Percentiles rank a stretch among this genome's conserved stretches.
phyloP scores from a whole-genome alignment of 2,329 filamentous ascomycete genomes.

The Anthostomella pinea region DNA sequence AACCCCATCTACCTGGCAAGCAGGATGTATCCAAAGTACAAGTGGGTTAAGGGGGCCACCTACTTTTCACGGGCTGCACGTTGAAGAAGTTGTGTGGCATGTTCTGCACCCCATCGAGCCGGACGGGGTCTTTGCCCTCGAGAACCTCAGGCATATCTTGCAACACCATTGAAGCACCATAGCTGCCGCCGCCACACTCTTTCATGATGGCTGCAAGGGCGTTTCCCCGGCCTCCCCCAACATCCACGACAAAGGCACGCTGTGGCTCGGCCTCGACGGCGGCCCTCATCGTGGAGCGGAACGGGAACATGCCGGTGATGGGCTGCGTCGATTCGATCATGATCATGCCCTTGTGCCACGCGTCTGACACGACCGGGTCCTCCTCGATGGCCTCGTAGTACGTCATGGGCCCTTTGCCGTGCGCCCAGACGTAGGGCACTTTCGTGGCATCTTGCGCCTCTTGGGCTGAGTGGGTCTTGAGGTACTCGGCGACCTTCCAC shows the following conservation, averaged over 20 bases:
- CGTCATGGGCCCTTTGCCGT: conserved; percentile 33
- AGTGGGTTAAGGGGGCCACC: no score
- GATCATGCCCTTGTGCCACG: conserved; percentile 35
- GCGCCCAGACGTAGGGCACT: conserved; percentile 32
- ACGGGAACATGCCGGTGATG: conserved; percentile 36
- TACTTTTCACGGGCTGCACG: no score
- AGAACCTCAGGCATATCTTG: conserved; percentile 36
- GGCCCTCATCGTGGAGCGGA: conserved; percentile 27
- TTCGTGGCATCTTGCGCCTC: conserved; percentile 32
- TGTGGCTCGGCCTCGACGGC: conserved; percentile 29
- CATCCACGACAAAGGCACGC: conserved; percentile 31
- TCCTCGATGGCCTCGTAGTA: conserved; percentile 34
- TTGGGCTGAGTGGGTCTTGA: conserved; percentile 29
- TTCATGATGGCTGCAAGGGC: conserved; percentile 30
- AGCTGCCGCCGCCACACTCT: conserved; percentile 22
- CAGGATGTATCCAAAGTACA: no score
- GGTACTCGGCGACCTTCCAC: conserved; percentile 25
- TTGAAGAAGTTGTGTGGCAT: no score
- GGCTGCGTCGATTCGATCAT: conserved; percentile 33
- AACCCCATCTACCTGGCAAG: no score
- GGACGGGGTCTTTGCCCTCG: conserved; percentile 20
- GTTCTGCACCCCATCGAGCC: no score
- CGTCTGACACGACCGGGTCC: conserved; percentile 27
- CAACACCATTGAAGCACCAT: conserved; percentile 29
- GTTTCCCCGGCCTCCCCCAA: conserved; percentile 32